Percentiles rank a stretch among this genome's conserved stretches.
Evolutionary conservation across 83 land plant genomes (phyloP).

Genomic region (Diphasiastrum complanatum): DNA sequence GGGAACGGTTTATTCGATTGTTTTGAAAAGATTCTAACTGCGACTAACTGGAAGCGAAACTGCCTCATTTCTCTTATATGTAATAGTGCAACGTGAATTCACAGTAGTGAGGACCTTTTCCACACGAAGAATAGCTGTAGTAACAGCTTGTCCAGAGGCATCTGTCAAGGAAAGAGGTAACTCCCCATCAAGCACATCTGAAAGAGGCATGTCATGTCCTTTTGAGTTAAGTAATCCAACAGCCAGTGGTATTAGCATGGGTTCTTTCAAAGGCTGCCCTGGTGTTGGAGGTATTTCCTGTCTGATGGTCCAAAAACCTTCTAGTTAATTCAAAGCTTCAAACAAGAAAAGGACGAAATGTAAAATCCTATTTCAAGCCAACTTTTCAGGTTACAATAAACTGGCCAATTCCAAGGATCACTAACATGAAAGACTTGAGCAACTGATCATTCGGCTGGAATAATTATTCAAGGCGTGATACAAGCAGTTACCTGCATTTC

Average conservation of each 20-base stretch:
- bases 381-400: no score
- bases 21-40: no score
- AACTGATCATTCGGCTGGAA: background rate
- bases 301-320: no score
- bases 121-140: slow-evolving; percentile 65
- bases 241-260: slow-evolving; percentile 84
- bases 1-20: no score
- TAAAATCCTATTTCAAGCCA: background rate
- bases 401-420: no score
- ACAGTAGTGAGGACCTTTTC: slow-evolving; percentile 45
- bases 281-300: slow-evolving; percentile 92
- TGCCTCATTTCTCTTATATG: background rate
- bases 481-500: slow-evolving; percentile 57
- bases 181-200: slow-evolving; percentile 59
- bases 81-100: background rate
- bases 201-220: slow-evolving; percentile 67
- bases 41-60: background rate
- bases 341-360: no score
- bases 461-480: background rate
- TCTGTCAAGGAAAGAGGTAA: slow-evolving; percentile 28
- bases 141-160: slow-evolving; percentile 32
- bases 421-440: no score
- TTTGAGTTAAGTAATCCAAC: slow-evolving; percentile 67
- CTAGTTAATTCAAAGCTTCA: no score
- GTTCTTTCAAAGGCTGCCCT: slow-evolving; percentile 86